Evolutionary conservation across 306 rosid species (phyloP), one percentile per base, ranked within the genome.

Genomic region (apple (Malus domestica)): DNA sequence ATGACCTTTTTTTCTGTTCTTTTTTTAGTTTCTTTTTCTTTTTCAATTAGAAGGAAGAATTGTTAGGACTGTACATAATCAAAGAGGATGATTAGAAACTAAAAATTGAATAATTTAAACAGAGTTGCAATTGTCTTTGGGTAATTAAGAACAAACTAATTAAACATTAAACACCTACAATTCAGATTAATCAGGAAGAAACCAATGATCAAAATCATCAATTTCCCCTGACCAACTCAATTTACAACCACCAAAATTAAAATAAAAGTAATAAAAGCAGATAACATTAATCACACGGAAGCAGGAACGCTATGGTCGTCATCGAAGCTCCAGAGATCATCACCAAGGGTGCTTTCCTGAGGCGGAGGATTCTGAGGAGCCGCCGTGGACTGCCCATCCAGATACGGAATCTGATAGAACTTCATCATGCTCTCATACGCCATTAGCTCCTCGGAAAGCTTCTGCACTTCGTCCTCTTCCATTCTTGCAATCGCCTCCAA

Each of bases 391-490:
- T 91, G 87, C 2, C 93, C 96, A 49, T 91, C 97, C 38, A 90
- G 86, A 83, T 84, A 94, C 0, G 97, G 98, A 83, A 91, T 81
- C 89, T 94, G 90, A 82, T 86, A 91, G 57, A 94, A 94, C 77
- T 88, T 94, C 96, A 94, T 91, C 84, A 46, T 84, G 67, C 82
- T 85, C 85, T 94, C 97, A 49, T 82, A 91, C 60, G 98, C 97
- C 93, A 91, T 84, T 19, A 94, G 71, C 78, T 94, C 96, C 79
- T 94, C 95, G 0, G 98, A 89, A 1, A 91, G 90, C 86, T 89
- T 91, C 83, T 78, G 85, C 66, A 89, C 78, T 67, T 85, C 91
- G 44, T 72, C 82, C 63, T 87, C 82, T 29, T 78, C 91, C 16
- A 59, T 49, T 0, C 57, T 52, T 7, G 78, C 84, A 46, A 15